Conservation (phyloP, 805 yeast genomes). For the Priceomyces medius region DNA sequence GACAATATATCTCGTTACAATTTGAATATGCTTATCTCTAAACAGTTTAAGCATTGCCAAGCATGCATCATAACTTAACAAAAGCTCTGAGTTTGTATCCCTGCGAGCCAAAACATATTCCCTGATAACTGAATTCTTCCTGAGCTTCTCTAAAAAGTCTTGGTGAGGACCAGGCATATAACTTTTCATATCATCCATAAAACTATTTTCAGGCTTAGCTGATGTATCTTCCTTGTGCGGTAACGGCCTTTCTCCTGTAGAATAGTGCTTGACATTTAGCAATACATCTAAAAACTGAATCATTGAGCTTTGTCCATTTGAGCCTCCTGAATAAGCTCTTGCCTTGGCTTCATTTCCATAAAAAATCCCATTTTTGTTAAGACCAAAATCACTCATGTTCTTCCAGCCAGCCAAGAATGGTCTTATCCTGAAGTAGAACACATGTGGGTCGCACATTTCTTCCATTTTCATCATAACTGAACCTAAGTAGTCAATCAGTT, state of each 20-base stretch:
- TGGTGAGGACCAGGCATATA: constrained; percentile 92
- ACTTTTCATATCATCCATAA: constrained; percentile 77
- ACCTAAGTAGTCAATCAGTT: constrained; percentile 70
- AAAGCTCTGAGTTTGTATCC: constrained; percentile 50
- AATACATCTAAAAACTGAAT: constrained; percentile 83
- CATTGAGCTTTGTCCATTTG: constrained; percentile 89
- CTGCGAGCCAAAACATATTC: constrained; percentile 55
- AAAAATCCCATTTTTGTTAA: constrained; percentile 64
- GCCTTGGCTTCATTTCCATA: constrained; percentile 67
- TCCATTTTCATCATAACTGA: constrained; percentile 77
- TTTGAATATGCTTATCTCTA: constrained; percentile 90
- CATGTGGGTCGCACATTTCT: constrained; percentile 93
- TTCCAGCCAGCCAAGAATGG: constrained; percentile 95
- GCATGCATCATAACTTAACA: constrained; percentile 81
- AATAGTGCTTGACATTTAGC: constrained; percentile 71
- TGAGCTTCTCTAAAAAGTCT: constrained; percentile 64
- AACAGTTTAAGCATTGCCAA: constrained; percentile 84
- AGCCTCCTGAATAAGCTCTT: constrained; percentile 76
- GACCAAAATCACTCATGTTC: constrained; percentile 84
- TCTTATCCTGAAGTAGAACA: constrained; percentile 80
- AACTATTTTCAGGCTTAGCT: constrained; percentile 35
- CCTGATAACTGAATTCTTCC: constrained; percentile 57
- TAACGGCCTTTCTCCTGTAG: constrained; percentile 61
- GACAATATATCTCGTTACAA: constrained; percentile 83
- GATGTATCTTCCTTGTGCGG: constrained; percentile 9